A percentile compares a stretch with the other conserved stretches of the same genome.
Conservation (phyloP, 2,329 filamentous ascomycete species). For the Exophiala sideris region DNA sequence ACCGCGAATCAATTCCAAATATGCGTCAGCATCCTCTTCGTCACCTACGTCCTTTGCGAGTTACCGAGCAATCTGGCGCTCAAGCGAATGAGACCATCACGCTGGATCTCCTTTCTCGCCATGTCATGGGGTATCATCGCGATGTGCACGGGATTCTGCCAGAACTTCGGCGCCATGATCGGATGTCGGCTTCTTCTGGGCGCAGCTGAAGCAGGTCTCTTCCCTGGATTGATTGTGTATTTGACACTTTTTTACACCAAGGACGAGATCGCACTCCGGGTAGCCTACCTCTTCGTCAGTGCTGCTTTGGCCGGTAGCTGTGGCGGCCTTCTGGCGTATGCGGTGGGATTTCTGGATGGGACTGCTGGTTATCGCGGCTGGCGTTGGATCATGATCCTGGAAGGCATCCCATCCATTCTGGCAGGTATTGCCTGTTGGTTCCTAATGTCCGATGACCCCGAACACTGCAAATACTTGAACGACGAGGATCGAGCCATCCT, state of each 20-base stretch:
- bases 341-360: conserved; percentile 51
- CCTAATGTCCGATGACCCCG: conserved; percentile 43
- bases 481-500: conserved; percentile 54
- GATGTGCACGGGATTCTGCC: conserved; percentile 46
- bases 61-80: conserved; percentile 42
- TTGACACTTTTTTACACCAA: conserved; percentile 47
- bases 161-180: conserved; percentile 38
- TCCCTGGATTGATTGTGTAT: conserved; percentile 42
- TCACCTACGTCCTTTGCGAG: conserved; percentile 49
- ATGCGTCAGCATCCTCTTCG: conserved; percentile 64
- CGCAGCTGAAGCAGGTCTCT: conserved; percentile 38
- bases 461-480: conserved; percentile 41
- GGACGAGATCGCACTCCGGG: conserved; percentile 40
- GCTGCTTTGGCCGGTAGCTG: conserved; percentile 50
- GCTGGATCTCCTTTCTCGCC: conserved; percentile 44
- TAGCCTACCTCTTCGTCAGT: conserved; percentile 44
- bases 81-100: conserved; percentile 46
- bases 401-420: conserved; percentile 45
- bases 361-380: conserved; percentile 45
- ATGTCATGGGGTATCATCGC: conserved; percentile 36
- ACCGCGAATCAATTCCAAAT: conserved; percentile 59
- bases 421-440: conserved; percentile 42
- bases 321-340: conserved; percentile 50
- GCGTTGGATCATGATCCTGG: conserved; percentile 55
- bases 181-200: conserved; percentile 41